Conservation (phyloP, 1,284 basidiomycete genomes). For the Cystobasidium slooffiae region DNA sequence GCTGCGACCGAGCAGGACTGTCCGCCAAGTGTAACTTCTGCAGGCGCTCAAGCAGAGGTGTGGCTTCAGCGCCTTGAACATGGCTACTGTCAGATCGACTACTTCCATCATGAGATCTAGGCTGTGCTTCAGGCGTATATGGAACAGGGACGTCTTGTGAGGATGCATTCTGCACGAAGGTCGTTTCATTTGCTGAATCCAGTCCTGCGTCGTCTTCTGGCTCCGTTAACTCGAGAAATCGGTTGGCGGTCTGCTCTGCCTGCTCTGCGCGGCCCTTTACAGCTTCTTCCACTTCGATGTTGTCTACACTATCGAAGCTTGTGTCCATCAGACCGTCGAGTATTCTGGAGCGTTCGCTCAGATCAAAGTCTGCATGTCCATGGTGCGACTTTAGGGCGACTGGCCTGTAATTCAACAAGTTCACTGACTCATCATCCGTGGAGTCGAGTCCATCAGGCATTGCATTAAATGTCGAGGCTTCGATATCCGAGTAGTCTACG, state of each 20-base stretch:
- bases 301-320: conserved; percentile 3
- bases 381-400: background rate
- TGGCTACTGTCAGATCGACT: background rate
- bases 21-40: conserved; percentile 15
- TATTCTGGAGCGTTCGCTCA: conserved; percentile 14
- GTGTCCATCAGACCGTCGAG: conserved; percentile 39
- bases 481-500: conserved; percentile 26
- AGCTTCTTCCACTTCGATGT: conserved; percentile 41
- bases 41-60: conserved; percentile 27
- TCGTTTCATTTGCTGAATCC: conserved; percentile 6
- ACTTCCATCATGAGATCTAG: background rate
- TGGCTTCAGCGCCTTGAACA: background rate
- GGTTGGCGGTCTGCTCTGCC: conserved; percentile 45
- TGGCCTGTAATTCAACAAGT: conserved; percentile 17
- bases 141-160: conserved; percentile 16
- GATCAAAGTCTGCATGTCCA: background rate
- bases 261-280: conserved; percentile 40
- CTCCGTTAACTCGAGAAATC: conserved; percentile 44
- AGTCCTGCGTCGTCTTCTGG: conserved; percentile 7
- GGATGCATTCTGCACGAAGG: background rate
- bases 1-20: conserved; percentile 7
- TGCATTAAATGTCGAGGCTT: conserved; percentile 38
- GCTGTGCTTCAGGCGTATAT: background rate
- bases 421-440: conserved; percentile 29
- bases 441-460: conserved; percentile 23